These are phyloP conservation scores for Tuber melanosporum DNA, from an alignment of 495 filamentous ascomycete species.

Conservation along the genomic window DNA sequence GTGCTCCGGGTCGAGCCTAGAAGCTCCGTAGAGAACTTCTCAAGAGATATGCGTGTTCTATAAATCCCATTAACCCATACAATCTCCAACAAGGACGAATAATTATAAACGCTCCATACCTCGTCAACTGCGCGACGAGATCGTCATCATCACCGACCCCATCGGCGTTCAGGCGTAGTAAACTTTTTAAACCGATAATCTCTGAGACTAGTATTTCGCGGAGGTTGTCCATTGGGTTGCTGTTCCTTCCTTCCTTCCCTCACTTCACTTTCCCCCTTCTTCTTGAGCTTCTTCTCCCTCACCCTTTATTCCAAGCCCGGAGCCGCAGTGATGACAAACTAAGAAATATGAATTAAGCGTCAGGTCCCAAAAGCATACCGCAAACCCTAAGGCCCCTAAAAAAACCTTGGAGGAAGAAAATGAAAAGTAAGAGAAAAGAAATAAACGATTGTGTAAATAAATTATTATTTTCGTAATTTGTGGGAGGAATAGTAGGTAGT, in stretches of 20 bases:
- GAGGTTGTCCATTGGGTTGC: conserved; percentile 24
- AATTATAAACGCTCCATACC: conserved; percentile 9
- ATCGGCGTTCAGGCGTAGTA: conserved; percentile 40
- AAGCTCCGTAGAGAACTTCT: not conserved
- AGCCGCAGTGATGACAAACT: not conserved
- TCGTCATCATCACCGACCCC: conserved; percentile 39
- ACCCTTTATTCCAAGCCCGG: not conserved
- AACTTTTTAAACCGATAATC: conserved; percentile 37
- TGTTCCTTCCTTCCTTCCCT: not conserved
- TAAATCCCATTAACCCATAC: not conserved
- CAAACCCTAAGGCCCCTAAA: not conserved
- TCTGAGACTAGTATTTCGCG: conserved; percentile 36
- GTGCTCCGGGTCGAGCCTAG: conserved; percentile 10
- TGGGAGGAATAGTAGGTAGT: not conserved
- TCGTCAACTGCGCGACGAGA: conserved; percentile 31
- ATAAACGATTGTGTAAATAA: not conserved
- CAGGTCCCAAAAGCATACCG: not conserved
- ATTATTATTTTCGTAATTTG: not conserved
- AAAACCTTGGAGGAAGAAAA: not conserved
- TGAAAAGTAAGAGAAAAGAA: not conserved
- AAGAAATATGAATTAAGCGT: conserved; percentile 3
- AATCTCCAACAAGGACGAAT: not conserved
- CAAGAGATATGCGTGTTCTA: conserved; percentile 1
- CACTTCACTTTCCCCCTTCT: not conserved
- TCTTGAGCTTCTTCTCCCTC: not conserved